Base-by-base conservation (phyloP, 2,329 filamentous ascomycete species). In the Monosporascus sp. region DNA sequence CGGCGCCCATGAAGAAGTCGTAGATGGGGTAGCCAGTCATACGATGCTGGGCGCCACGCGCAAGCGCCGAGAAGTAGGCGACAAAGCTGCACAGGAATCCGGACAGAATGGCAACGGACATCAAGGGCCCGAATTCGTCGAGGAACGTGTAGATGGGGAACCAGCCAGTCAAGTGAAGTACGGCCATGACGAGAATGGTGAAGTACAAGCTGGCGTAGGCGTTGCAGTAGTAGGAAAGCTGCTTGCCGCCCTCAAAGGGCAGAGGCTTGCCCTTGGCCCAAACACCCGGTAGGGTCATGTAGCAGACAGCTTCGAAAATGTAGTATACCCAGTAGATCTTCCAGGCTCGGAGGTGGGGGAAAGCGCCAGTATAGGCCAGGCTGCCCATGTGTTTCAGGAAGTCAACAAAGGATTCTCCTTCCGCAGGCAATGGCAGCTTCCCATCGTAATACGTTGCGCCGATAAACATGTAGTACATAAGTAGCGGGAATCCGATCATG, bases 391-490 rank as follows among this genome's bases (percentile, higher is more conserved):
- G 86, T 54, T 77, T 72, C 51, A 81, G 77, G 68, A 97, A 97
- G 18, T 93, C 85, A 14, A 66, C 61, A 68, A 83, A 82, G 61
- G 78, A 85, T 76, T 96, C 80, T 43, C 81, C 88, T 44, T 81
- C 69, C 2, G 74, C 74, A 1, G 84, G 88, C 44, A 76, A 74
- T 17, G 94, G 94, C 50, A 95, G 78, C 58, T 88, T 85, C 62
- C 93, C 93, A 67, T 90, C 77, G 74, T 97, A 99, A 75, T 93
- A 96, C 49, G 87, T 92, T 36, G 93, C 89, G 49, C 94, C 94
- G 71, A 96, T 86, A 92, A 92, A 97, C 92, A 99, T 96, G 76
- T 97, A 97, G 81, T 90, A 97, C 93, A 97, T 97, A 63, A 99
- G 81, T 38, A 86, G 57, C n/a, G 94, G 94, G 73, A 97, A 99